phyloP scores from a whole-genome alignment of 805 yeast species.

The Ogataea pini region DNA sequence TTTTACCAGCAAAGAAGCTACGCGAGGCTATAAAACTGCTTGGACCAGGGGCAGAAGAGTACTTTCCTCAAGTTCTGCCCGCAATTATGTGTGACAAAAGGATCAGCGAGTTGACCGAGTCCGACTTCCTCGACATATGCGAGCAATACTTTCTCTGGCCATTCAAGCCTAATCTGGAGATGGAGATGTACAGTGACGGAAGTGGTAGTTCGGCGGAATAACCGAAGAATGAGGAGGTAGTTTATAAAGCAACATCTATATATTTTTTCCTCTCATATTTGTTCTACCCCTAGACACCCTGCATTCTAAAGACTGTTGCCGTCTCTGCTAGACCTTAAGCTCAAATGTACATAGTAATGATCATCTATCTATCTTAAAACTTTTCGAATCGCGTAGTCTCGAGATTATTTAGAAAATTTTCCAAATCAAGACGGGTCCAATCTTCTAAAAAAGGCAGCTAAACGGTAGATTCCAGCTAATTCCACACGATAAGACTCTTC shows the following conservation, averaged over 20 bases:
- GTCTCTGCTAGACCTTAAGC: no score
- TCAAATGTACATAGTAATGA: not conserved
- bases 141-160: conserved; percentile 74
- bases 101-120: conserved; percentile 50
- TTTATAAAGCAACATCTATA: no score
- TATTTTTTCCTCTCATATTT: no score
- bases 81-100: conserved; percentile 42
- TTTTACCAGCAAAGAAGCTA: conserved; percentile 42
- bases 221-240: no score
- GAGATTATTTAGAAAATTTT: not conserved
- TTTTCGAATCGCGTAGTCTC: not conserved
- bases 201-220: not conserved
- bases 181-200: conserved; percentile 25
- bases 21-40: conserved; percentile 50
- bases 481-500: not conserved
- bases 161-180: conserved; percentile 57
- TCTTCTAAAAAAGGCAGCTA: not conserved
- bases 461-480: not conserved
- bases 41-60: conserved; percentile 81
- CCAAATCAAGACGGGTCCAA: conserved; percentile 2
- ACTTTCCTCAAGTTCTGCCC: conserved; percentile 39
- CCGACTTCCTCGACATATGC: conserved; percentile 56
- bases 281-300: no score
- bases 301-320: no score
- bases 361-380: not conserved